phyloP scores from a whole-genome alignment of 345 rosid genomes.

The Citrus inodora region DNA sequence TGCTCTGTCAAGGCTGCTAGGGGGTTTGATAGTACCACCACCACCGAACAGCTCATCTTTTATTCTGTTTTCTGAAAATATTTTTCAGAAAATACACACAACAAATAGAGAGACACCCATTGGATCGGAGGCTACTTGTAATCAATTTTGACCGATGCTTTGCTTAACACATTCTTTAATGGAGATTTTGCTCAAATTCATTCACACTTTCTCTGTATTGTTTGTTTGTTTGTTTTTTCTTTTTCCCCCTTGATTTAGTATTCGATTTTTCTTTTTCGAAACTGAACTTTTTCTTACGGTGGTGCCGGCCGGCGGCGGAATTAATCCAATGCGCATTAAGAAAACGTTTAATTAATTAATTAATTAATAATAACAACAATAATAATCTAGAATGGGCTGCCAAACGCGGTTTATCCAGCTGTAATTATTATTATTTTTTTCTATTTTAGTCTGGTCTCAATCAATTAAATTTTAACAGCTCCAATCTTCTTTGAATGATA shows the following conservation, averaged over 20 bases:
- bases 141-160: not conserved
- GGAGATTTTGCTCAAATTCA: not conserved
- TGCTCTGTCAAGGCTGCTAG: slow-evolving; percentile 11
- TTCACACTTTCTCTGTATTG: not conserved
- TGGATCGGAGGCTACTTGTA: not conserved
- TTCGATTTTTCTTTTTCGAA: no score
- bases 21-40: not conserved
- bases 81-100: not conserved
- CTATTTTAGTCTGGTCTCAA: no score
- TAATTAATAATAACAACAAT: no score
- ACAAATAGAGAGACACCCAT: not conserved
- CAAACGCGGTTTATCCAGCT: no score
- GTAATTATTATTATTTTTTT: no score
- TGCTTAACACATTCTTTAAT: not conserved
- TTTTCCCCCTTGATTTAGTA: no score
- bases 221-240: not conserved
- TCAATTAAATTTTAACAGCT: no score
- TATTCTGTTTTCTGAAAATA: slow-evolving; percentile 21
- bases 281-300: no score
- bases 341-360: no score
- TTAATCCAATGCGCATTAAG: not conserved
- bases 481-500: no score
- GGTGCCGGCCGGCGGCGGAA: no score
- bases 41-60: slow-evolving; percentile 15
- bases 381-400: no score